Conservation (phyloP, 495 filamentous ascomycete genomes). For the Elaphomyces granulatus region DNA sequence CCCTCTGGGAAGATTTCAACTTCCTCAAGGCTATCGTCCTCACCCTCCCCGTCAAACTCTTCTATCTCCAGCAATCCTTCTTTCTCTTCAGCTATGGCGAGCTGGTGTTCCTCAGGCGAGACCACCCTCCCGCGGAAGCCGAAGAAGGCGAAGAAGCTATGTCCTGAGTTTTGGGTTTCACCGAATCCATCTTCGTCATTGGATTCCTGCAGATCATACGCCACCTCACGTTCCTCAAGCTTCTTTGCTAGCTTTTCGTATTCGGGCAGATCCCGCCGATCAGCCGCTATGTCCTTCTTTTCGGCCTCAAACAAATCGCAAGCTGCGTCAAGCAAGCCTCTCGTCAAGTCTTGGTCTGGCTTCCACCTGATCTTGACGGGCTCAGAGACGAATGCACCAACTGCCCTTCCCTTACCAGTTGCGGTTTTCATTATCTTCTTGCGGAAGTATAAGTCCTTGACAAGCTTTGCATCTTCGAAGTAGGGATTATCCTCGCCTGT, state of each 20-base stretch:
- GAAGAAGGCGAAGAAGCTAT: conserved; percentile 83
- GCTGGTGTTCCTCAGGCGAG: conserved; percentile 59
- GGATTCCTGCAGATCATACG: background rate
- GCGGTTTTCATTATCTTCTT: conserved; percentile 25
- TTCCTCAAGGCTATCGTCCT: conserved; percentile 39
- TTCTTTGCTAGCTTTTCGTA: conserved; percentile 37
- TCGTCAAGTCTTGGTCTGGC: conserved; percentile 65
- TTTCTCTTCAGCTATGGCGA: conserved; percentile 38
- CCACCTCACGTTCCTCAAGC: conserved; percentile 19
- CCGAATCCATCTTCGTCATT: conserved; percentile 40
- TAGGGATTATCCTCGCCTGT: conserved; percentile 47
- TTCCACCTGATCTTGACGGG: conserved; percentile 85
- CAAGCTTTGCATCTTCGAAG: conserved; percentile 58
- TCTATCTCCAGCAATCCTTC: conserved; percentile 42
- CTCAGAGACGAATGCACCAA: conserved; percentile 62
- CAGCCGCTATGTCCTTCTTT: conserved; percentile 26
- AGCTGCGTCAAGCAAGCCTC: conserved; percentile 59
- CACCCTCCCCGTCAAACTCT: conserved; percentile 38
- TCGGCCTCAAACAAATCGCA: conserved; percentile 53
- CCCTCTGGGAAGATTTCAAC: conserved; percentile 71
- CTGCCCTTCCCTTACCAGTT: conserved; percentile 39
- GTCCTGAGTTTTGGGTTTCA: conserved; percentile 37
- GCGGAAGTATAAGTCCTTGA: conserved; percentile 84
- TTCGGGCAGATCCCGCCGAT: conserved; percentile 31
- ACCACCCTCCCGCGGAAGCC: conserved; percentile 53